phyloP scores from a whole-genome alignment of 2,329 filamentous ascomycete species.

The Arachnomyces sp. region DNA sequence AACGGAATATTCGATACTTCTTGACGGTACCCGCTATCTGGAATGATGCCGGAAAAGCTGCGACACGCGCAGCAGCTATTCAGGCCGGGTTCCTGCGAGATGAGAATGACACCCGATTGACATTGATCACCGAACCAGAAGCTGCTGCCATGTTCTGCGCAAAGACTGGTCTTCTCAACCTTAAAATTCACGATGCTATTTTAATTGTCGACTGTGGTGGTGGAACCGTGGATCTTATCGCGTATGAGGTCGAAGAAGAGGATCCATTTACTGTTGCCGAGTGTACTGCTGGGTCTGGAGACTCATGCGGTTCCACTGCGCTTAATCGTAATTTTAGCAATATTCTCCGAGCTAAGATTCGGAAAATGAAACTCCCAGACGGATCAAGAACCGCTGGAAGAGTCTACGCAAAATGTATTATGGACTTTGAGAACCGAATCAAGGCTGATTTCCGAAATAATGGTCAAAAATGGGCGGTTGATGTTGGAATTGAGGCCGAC shows the following conservation, averaged over 20 bases:
- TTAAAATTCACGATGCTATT: conserved; percentile 98
- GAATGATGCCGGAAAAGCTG: conserved; percentile 98
- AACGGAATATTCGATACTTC: conserved; percentile 96
- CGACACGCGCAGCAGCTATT: conserved; percentile 89
- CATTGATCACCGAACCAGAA: conserved; percentile 91
- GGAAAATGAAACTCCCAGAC: conserved; percentile 98
- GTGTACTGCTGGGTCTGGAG: conserved; percentile 93
- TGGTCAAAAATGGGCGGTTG: conserved; percentile 97
- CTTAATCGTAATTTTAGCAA: conserved; percentile 98
- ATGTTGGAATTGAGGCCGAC: conserved; percentile 96
- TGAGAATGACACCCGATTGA: conserved; percentile 94
- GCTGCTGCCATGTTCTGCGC: conserved; percentile 96
- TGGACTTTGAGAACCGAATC: conserved; percentile 99
- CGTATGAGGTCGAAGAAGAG: conserved; percentile 97
- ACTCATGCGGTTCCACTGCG: conserved; percentile 96
- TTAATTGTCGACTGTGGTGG: conserved; percentile 97
- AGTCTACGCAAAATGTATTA: conserved; percentile 98
- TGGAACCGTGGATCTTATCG: conserved; percentile 97
- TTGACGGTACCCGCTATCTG: conserved; percentile 98
- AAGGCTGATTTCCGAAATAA: conserved; percentile 99
- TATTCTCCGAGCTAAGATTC: conserved; percentile 92
- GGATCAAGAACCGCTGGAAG: conserved; percentile 95
- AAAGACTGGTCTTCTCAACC: conserved; percentile 88
- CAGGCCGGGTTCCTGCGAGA: conserved; percentile 94
- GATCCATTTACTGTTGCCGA: conserved; percentile 94